Percentiles rank a stretch among this genome's conserved stretches.
These are phyloP conservation scores for Boletus coccyginus DNA, from an alignment of 768 basidiomycete genomes.

Conservation along the genomic window DNA sequence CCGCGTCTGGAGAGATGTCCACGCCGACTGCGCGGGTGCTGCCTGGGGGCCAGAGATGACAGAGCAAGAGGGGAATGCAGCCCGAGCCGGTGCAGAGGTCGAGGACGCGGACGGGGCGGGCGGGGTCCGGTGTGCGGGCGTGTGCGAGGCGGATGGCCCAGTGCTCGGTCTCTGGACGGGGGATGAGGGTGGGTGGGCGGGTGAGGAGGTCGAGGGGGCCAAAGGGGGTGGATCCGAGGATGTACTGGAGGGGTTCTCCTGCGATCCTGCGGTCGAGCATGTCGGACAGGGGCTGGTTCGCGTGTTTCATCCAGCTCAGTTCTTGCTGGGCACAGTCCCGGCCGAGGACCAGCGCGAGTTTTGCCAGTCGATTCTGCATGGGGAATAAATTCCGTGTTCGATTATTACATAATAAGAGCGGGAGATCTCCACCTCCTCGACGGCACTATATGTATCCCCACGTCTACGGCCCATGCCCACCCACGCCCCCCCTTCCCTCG, in stretches of 20 bases:
- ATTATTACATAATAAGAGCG: conserved; percentile 20
- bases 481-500: conserved; percentile 3
- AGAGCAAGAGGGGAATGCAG: conserved; percentile 86
- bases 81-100: conserved; percentile 95
- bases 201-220: conserved; percentile 73
- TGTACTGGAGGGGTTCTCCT: conserved; percentile 89
- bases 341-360: conserved; percentile 36
- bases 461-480: conserved; percentile 3
- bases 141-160: conserved; percentile 66
- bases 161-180: conserved; percentile 91
- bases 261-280: conserved; percentile 58
- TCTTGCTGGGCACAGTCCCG: conserved; percentile 38
- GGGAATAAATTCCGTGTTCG: background rate
- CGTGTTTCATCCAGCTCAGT: conserved; percentile 47
- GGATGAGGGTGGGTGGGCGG: conserved; percentile 84
- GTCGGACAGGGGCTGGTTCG: conserved; percentile 9
- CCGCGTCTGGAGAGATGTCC: conserved; percentile 65
- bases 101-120: conserved; percentile 46
- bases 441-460: conserved; percentile 10
- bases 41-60: conserved; percentile 58
- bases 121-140: conserved; percentile 18
- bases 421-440: conserved; percentile 11
- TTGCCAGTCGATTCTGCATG: conserved; percentile 22
- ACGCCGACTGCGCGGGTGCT: conserved; percentile 57
- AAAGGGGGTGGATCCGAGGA: conserved; percentile 88